phyloP scores from a whole-genome alignment of 139 green algal species.

The Edaphochlamys debaryana region DNA sequence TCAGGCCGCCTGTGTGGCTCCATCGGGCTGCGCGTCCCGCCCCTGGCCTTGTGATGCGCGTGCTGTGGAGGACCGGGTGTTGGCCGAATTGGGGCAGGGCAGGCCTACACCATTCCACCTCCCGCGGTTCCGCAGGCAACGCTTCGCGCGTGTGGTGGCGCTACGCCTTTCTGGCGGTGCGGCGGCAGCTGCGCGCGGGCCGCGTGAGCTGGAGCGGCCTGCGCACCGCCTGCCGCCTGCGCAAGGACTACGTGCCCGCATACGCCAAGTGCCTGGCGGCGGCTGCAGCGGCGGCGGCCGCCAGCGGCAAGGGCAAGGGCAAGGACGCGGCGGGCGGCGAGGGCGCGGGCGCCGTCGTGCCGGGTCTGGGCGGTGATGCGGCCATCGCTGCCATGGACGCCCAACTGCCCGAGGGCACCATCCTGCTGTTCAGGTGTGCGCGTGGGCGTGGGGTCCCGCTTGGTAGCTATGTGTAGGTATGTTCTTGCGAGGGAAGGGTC shows the following conservation, averaged over 20 bases:
- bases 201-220: background rate
- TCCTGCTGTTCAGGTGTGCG: constrained; percentile 77
- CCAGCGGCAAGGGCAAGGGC: background rate
- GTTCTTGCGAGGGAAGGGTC: no score
- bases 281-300: background rate
- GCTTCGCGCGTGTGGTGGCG: constrained; percentile 81
- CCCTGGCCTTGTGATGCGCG: no score
- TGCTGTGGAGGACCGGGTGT: no score
- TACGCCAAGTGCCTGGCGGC: constrained; percentile 73
- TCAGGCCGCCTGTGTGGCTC: no score
- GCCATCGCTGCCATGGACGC: constrained; percentile 72
- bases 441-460: no score
- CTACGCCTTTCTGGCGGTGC: constrained; percentile 75
- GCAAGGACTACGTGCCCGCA: constrained; percentile 74
- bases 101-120: no score
- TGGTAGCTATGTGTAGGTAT: no score
- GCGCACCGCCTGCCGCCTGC: constrained; percentile 41
- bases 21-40: no score
- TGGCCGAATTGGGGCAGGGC: no score
- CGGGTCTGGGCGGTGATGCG: constrained; percentile 54
- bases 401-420: constrained; percentile 77
- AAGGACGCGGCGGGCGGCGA: background rate
- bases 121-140: constrained; percentile 35
- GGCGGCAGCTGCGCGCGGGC: constrained; percentile 7
- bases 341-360: background rate